phyloP scores from a whole-genome alignment of 768 basidiomycete genomes.

The Phaeolepiota aurea region DNA sequence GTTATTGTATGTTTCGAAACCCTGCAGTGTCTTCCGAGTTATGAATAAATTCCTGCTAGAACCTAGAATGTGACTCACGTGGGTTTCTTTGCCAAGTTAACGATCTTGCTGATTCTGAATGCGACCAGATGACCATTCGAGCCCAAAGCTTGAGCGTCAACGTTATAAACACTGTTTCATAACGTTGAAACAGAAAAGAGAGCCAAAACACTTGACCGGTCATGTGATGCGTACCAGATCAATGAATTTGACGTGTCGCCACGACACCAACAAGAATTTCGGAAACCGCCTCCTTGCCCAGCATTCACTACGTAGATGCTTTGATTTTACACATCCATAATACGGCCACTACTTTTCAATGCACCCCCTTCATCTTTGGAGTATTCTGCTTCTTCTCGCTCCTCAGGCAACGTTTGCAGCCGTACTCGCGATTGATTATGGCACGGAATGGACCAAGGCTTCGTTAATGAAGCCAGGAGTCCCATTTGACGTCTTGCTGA shows the following conservation, averaged over 20 bases:
- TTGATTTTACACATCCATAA: slow-evolving; percentile 13
- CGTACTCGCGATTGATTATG: slow-evolving; percentile 96
- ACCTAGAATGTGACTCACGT: too few relatives aligned
- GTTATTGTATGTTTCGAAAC: too few relatives aligned
- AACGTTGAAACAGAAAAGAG: too few relatives aligned
- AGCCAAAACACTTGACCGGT: neutral
- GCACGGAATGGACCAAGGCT: slow-evolving; percentile 95
- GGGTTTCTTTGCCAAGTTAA: too few relatives aligned
- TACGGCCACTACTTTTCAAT: slow-evolving; percentile 18
- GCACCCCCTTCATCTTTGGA: slow-evolving; percentile 29
- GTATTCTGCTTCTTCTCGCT: slow-evolving; percentile 28
- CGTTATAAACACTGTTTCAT: neutral
- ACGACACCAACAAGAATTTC: neutral
- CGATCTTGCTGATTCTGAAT: too few relatives aligned
- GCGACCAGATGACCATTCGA: too few relatives aligned
- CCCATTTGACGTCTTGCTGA: slow-evolving; percentile 93
- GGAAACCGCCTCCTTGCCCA: neutral
- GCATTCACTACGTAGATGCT: slow-evolving; percentile 17
- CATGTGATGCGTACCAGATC: neutral
- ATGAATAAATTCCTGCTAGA: too few relatives aligned
- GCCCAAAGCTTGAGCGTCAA: neutral
- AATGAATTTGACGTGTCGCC: slow-evolving; percentile 3
- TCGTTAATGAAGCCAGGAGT: slow-evolving; percentile 90
- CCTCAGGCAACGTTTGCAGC: slow-evolving; percentile 52
- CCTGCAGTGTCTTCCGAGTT: too few relatives aligned